Evolutionary conservation across 371 early-diverging fungal genomes (phyloP).

Genomic region (Sporodiniella umbellata): DNA sequence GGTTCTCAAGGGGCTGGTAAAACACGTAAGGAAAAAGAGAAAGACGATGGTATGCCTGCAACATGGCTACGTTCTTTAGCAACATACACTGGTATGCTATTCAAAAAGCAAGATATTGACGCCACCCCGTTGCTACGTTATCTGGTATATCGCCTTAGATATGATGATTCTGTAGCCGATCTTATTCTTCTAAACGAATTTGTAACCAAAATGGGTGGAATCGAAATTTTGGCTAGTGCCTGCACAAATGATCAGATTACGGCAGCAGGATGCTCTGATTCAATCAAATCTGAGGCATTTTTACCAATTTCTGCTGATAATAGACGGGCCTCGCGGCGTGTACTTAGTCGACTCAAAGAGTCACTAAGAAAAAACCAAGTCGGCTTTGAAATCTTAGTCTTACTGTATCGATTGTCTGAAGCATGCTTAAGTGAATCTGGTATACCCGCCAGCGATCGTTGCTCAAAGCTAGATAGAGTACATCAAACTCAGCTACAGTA

Average conservation of each 20-base stretch:
- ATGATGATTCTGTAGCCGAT: conserved; percentile 46
- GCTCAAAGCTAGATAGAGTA: conserved; percentile 30
- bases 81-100: conserved; percentile 70
- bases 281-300: conserved; percentile 52
- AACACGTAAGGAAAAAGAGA: conserved; percentile 42
- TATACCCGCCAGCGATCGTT: conserved; percentile 54
- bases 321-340: conserved; percentile 52
- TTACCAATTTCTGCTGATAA: conserved; percentile 44
- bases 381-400: conserved; percentile 54
- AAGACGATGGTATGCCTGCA: conserved; percentile 55
- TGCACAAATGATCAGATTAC: conserved; percentile 59
- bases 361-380: conserved; percentile 55
- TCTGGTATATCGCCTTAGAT: conserved; percentile 59
- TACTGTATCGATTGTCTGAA: conserved; percentile 44
- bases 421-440: conserved; percentile 49
- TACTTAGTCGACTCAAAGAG: conserved; percentile 57
- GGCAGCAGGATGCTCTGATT: conserved; percentile 69
- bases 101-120: conserved; percentile 69
- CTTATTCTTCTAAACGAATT: conserved; percentile 70
- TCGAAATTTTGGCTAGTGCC: conserved; percentile 55
- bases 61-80: conserved; percentile 63
- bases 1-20: conserved; percentile 48
- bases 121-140: conserved; percentile 64
- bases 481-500: conserved; percentile 65
- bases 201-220: conserved; percentile 71